phyloP scores from a whole-genome alignment of 1,284 basidiomycete genomes.

The Earliella scabrosa region DNA sequence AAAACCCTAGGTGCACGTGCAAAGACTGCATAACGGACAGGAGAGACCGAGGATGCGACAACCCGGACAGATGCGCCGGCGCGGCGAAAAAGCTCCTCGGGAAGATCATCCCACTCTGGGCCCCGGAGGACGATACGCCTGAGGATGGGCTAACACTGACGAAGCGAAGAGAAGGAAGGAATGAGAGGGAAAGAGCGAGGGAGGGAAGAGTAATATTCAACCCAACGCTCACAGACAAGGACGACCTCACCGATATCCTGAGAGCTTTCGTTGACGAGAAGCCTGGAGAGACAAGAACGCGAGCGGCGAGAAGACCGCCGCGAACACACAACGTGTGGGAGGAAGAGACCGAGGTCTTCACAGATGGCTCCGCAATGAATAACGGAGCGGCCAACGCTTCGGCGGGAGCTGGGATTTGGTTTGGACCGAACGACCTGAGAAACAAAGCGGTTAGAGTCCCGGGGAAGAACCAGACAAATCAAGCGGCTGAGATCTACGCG shows the following conservation, averaged over 20 bases:
- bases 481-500: not conserved
- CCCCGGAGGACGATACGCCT: no score
- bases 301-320: no score
- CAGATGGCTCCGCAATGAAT: not conserved
- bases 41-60: no score
- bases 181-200: not conserved
- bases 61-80: no score
- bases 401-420: not conserved
- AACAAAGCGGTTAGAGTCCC: not conserved
- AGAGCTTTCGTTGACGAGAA: not conserved
- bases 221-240: not conserved
- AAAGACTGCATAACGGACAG: not conserved
- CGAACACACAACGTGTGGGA: not conserved
- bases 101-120: no score
- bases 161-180: not conserved
- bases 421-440: not conserved
- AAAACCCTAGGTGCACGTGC: not conserved
- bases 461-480: not conserved
- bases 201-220: not conserved
- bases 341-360: not conserved
- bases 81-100: no score
- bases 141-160: not conserved
- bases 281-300: not conserved
- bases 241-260: not conserved
- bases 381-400: no score